phyloP scores from a whole-genome alignment of 805 yeast species.

The Jamesozyma jinghongensis region DNA sequence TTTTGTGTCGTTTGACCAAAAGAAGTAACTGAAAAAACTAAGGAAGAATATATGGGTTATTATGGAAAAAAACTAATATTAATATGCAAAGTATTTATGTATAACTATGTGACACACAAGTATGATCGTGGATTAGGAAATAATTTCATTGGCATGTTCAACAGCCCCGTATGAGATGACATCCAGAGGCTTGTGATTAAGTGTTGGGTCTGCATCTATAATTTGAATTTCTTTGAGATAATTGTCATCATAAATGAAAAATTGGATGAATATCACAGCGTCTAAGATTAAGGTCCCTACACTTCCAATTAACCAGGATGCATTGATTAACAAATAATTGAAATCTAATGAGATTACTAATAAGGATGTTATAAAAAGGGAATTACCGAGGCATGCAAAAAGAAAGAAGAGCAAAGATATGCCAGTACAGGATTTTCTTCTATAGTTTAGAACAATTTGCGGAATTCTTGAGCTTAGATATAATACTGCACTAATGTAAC shows the following conservation, averaged over 20 bases:
- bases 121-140: too few species aligned
- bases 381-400: conserved; percentile 90
- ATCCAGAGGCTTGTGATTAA: too few species aligned
- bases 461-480: conserved; percentile 88
- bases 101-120: too few species aligned
- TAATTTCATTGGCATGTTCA: too few species aligned
- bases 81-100: too few species aligned
- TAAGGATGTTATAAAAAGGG: conserved; percentile 83
- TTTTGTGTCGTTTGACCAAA: too few species aligned
- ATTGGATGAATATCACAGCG: conserved; percentile 74
- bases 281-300: conserved; percentile 80
- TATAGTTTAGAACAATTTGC: conserved; percentile 75
- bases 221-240: neutral
- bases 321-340: conserved; percentile 66
- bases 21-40: too few species aligned
- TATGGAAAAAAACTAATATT: too few species aligned
- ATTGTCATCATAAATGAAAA: conserved; percentile 54
- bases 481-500: conserved; percentile 64
- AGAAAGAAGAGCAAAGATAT: conserved; percentile 86
- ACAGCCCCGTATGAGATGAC: too few species aligned
- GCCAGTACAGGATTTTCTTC: conserved; percentile 90
- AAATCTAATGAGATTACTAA: conserved; percentile 62
- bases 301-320: conserved; percentile 90
- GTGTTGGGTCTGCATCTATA: too few species aligned
- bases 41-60: too few species aligned